Percentiles rank a stretch among this genome's conserved stretches.
Conservation (phyloP, 2,329 filamentous ascomycete genomes). For the Colletotrichum nymphaeae region DNA sequence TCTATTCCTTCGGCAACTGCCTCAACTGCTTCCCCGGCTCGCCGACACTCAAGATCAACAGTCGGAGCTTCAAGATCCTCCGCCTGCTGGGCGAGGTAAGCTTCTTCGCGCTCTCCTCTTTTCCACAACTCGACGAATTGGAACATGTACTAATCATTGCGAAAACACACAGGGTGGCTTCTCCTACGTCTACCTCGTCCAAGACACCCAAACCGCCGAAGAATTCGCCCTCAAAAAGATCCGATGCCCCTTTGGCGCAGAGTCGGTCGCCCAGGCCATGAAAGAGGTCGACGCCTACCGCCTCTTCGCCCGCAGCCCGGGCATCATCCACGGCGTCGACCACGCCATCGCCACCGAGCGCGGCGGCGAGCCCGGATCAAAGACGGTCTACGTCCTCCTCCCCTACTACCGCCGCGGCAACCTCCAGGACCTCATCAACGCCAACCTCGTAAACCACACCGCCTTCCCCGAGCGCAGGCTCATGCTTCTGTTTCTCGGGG, state of each 20-base stretch:
- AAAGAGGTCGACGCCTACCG: slow-evolving; percentile 98
- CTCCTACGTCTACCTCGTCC: slow-evolving; percentile 98
- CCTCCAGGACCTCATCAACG: slow-evolving; percentile 97
- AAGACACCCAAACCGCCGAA: slow-evolving; percentile 85
- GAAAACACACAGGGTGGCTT: slow-evolving; percentile 79
- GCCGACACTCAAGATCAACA: slow-evolving; percentile 95
- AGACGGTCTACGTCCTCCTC: slow-evolving; percentile 96
- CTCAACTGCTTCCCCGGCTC: slow-evolving; percentile 96
- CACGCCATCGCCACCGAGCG: slow-evolving; percentile 83
- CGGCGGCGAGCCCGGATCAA: slow-evolving; percentile 70
- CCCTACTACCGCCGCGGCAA: slow-evolving; percentile 97
- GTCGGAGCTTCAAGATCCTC: slow-evolving; percentile 93
- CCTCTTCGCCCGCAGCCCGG: slow-evolving; percentile 83
- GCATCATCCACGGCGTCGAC: slow-evolving; percentile 89
- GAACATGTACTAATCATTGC: background rate
- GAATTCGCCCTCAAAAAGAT: slow-evolving; percentile 99
- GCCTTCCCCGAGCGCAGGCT: slow-evolving; percentile 88
- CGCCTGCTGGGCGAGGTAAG: slow-evolving; percentile 90
- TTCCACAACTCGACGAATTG: background rate
- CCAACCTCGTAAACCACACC: slow-evolving; percentile 95
- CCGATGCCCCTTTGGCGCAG: slow-evolving; percentile 95
- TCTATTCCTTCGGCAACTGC: slow-evolving; percentile 94
- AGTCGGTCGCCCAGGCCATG: slow-evolving; percentile 93
- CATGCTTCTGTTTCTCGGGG: slow-evolving; percentile 91
- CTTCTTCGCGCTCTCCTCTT: background rate